Evolutionary conservation across 768 basidiomycete genomes (phyloP), one percentile per base, ranked within the genome.

Genomic region (Trametes cinnabarina): DNA sequence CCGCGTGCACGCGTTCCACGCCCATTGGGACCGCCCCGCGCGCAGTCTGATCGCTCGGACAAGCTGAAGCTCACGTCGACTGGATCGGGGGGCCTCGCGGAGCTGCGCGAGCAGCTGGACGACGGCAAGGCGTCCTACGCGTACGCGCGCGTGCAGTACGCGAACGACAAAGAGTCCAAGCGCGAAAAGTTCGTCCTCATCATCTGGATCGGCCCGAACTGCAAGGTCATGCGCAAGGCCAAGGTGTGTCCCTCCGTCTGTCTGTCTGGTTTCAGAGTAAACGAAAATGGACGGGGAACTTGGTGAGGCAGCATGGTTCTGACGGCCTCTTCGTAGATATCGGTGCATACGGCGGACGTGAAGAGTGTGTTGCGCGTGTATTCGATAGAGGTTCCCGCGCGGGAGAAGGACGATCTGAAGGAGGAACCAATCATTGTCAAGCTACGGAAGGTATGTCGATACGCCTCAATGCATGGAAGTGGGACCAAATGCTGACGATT

Each of bases 171-270:
- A 71, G 88, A 94, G 74, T 88, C 86, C 41, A 82, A 76, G 70
- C 83, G 94, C 57, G 90, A 95, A 79, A 97, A 96, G 80, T 91
- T 92, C 75, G 82, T 90, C 64, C 81, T 92, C 67, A 79, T 92
- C 78, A 80, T 84, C 43, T 92, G 90, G 90, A 93, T 92, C 73
- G 91, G 92, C 42, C 76, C 82, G 19, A 73, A 76, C 40, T 90
- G 92, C 74, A 94, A 92, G 76, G 81, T 94, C 62, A 93, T 96
- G 94, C 82, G 94, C 60, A 89, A 87, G 76, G 94, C 88, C 41
- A 95, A 93, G 85, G 90, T 91, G 56, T 63, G 81, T 73, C 37
- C 10, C n/a, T n/a, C n/a, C 30, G 30, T 12, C 12, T 32, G 7
- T 32, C 1, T n/a, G n/a, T n/a, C n/a, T n/a, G n/a, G n/a, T n/a